Base-by-base conservation (phyloP, 202 grass and related monocot species). In the Dendrocalamus latiflorus region DNA sequence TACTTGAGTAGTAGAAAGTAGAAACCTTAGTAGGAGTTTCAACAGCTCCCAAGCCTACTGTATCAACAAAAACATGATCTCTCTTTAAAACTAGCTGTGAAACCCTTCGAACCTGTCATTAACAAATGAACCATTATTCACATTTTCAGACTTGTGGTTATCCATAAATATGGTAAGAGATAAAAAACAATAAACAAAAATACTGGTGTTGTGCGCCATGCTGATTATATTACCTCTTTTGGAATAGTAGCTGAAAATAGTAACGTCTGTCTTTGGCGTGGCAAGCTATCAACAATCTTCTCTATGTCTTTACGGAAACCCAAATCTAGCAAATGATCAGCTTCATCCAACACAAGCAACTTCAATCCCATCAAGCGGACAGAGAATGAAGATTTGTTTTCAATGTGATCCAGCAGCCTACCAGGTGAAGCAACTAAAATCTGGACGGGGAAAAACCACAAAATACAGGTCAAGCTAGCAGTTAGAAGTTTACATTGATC, bases 341-440 rank as follows among this genome's bases (percentile, higher is more conserved):
- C 90, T 98, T 98, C 95, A 93, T 95, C 95, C 86, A 98, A 85
- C 25, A 98, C 89, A 75, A 98, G 87, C 74, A 98, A 83, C 74
- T 98, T 98, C 86, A 98, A 91, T 85, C 91, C 91, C 95, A 95
- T 98, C 88, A 95, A 91, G 39, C 92, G 90, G 51, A 93, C 82
- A 88, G 92, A 98, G 74, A 98, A 95, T 58, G 90, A 91, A 21
- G 92, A 91, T 83, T 83, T 98, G 43, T 98, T 93, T 75, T 98
- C 95, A 89, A 98, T 91, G 81, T 98, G 95, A 85, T 98, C 95
- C 74, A 95, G 55, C 73, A 98, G 67, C 74, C 95, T 95, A 17
- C 95, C 92, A 81, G 95, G 95, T 76, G 92, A 93, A 75, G 95
- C 95, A 53, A 98, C 91, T 57, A 98, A 91, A 88, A 95, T 93